Conservation (phyloP, 164 flowering plant genomes). For the Chimonanthus praecox region DNA sequence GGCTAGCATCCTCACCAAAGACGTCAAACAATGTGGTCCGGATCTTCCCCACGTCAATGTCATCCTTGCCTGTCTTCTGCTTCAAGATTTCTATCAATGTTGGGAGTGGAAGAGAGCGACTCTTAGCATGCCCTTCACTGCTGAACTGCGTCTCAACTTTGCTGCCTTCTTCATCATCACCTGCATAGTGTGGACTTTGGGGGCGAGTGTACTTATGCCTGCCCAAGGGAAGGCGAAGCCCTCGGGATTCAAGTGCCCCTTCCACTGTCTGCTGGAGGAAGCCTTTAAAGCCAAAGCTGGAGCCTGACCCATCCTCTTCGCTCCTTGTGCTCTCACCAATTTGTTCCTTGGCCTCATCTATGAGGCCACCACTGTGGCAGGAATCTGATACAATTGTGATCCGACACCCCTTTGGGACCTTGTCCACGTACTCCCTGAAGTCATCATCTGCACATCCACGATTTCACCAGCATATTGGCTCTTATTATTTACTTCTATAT, state of each 20-base stretch:
- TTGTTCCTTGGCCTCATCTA: conserved; percentile 80
- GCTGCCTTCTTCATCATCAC: conserved; percentile 16
- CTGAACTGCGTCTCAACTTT: conserved; percentile 17
- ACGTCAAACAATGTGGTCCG: conserved; percentile 72
- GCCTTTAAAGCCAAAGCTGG: conserved; percentile 47
- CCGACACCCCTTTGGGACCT: conserved; percentile 56
- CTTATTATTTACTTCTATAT: no score
- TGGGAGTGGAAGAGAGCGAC: conserved; percentile 67
- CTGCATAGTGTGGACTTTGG: neutral
- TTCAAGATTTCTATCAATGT: conserved; percentile 86
- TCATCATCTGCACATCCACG: conserved; percentile 62
- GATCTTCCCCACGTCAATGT: conserved; percentile 86
- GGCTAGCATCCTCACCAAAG: conserved; percentile 90
- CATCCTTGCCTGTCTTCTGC: conserved; percentile 90
- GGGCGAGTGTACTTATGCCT: conserved; percentile 1
- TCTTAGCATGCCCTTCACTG: conserved; percentile 37
- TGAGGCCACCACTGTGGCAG: conserved; percentile 93
- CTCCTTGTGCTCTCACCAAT: conserved; percentile 78
- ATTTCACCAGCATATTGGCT: neutral
- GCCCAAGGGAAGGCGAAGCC: conserved; percentile 46
- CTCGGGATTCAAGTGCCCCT: conserved; percentile 73
- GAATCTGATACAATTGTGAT: conserved; percentile 88
- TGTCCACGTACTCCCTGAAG: conserved; percentile 73
- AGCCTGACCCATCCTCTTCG: conserved; percentile 8
- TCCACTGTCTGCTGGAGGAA: conserved; percentile 51